Percentiles rank a stretch among this genome's conserved stretches.
Conservation (phyloP, 768 basidiomycete species). For the Cystobasidium ongulense region DNA sequence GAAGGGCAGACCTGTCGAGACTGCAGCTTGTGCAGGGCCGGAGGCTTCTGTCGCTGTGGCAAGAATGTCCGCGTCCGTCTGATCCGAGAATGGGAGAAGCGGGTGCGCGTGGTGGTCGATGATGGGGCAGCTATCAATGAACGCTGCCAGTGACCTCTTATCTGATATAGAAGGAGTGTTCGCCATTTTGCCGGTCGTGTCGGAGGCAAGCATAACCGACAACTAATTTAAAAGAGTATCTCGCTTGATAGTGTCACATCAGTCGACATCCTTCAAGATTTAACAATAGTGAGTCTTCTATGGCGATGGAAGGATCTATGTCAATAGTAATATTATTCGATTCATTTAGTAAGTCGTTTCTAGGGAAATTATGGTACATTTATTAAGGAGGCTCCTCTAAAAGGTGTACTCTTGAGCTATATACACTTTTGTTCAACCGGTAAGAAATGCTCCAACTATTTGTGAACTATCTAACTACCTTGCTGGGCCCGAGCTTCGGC, state of each 20-base stretch:
- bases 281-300: no score
- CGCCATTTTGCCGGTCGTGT: not conserved
- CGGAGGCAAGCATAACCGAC: not conserved
- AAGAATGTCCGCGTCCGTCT: not conserved
- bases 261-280: no score
- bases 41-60: not conserved
- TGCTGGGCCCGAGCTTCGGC: constrained; percentile 69
- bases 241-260: no score
- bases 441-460: not conserved
- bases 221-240: no score
- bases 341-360: no score
- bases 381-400: no score
- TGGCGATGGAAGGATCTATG: no score
- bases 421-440: no score
- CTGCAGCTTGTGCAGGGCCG: not conserved
- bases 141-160: not conserved
- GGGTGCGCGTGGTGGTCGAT: constrained; percentile 5
- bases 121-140: constrained; percentile 12
- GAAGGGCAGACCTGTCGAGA: not conserved
- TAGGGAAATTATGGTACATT: no score
- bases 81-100: not conserved
- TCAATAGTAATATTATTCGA: no score
- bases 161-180: not conserved
- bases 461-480: not conserved
- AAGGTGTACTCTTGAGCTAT: no score